A percentile compares a stretch with the other conserved stretches of the same genome.
phyloP scores from a whole-genome alignment of 2,329 filamentous ascomycete genomes.

The Hypoxylon sp. region DNA sequence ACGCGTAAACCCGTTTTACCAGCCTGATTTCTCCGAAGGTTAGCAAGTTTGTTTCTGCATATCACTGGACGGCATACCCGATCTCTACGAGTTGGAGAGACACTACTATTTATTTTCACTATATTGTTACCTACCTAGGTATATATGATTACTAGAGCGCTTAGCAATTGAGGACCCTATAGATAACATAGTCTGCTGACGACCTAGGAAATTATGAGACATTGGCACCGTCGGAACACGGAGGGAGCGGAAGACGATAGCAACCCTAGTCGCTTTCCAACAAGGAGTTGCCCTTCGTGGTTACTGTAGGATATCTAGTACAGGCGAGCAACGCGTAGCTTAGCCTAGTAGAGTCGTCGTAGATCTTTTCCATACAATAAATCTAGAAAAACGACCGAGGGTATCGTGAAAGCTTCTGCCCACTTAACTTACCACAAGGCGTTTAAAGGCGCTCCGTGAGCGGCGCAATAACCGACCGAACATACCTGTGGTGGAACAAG shows the following conservation, averaged over 20 bases:
- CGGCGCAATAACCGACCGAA: conserved; percentile 31
- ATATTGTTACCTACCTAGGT: conserved; percentile 1
- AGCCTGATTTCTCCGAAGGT: conserved; percentile 44
- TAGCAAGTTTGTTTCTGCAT: conserved; percentile 17
- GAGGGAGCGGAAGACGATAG: conserved; percentile 36
- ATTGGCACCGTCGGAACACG: conserved; percentile 36
- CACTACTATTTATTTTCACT: conserved; percentile 13
- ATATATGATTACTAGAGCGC: conserved; percentile 17
- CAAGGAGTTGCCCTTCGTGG: conserved; percentile 20
- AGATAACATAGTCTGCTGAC: conserved; percentile 20
- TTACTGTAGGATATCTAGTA: conserved; percentile 5
- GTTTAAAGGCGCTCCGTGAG: conserved; percentile 25
- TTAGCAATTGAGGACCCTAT: conserved; percentile 21
- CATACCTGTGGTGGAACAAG: conserved; percentile 28
- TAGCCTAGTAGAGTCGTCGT: conserved; percentile 11
- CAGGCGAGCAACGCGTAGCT: conserved; percentile 16
- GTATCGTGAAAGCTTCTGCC: conserved; percentile 43
- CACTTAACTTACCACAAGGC: conserved; percentile 15
- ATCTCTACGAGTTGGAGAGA: conserved; percentile 23
- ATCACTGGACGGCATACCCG: conserved; percentile 20
- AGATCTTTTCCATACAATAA: conserved; percentile 11
- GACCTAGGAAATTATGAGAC: conserved; percentile 29
- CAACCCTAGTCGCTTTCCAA: conserved; percentile 30
- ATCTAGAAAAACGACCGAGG: conserved; percentile 32
- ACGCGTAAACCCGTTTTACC: conserved; percentile 32